Percentiles rank a stretch among this genome's conserved stretches.
Conservation (phyloP, 257 asterid genomes). For the Plantago ovata region DNA sequence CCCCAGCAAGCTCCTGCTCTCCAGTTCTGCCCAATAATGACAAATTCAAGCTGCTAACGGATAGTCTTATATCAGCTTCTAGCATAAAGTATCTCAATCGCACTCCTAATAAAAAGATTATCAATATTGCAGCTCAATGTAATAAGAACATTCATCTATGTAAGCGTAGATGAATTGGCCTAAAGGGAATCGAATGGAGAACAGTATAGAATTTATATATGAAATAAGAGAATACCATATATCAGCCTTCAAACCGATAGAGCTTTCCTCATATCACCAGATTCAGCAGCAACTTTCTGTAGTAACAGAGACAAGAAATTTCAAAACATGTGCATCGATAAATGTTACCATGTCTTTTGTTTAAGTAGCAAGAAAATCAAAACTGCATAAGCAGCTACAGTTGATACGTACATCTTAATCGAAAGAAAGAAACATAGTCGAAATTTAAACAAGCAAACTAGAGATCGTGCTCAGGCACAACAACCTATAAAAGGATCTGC, state of each 20-base stretch:
- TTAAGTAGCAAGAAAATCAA: not conserved
- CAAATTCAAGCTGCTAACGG: constrained; percentile 27
- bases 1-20: constrained; percentile 36
- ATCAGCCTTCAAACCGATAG: constrained; percentile 87
- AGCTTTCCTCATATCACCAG: constrained; percentile 97
- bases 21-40: constrained; percentile 28
- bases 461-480: no score
- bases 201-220: not conserved
- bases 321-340: constrained; percentile 21
- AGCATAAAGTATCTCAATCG: constrained; percentile 80
- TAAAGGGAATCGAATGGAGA: constrained; percentile 7
- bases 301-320: constrained; percentile 19
- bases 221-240: constrained; percentile 13
- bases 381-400: not conserved
- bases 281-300: constrained; percentile 92
- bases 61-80: constrained; percentile 65
- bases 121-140: constrained; percentile 17
- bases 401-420: no score
- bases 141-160: constrained; percentile 15
- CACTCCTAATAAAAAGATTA: constrained; percentile 54
- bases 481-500: no score
- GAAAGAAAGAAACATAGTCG: no score
- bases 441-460: no score
- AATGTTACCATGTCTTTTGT: no score
- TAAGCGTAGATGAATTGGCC: constrained; percentile 1